phyloP scores from a whole-genome alignment of 805 yeast genomes.

The Citeromyces matritensis region DNA sequence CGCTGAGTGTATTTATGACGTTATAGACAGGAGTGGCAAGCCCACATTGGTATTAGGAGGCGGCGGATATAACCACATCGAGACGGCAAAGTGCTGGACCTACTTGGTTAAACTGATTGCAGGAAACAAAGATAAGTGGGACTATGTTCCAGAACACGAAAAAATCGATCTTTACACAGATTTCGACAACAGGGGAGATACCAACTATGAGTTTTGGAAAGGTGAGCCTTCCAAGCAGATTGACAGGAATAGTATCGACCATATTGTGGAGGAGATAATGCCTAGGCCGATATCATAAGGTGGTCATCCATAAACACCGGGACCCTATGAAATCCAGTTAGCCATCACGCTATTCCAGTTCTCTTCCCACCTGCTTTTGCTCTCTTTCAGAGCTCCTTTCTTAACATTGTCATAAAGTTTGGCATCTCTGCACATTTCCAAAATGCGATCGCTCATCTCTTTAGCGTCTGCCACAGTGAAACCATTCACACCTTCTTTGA shows the following conservation, averaged over 20 bases:
- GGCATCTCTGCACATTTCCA: constrained; percentile 14
- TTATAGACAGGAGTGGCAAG: constrained; percentile 69
- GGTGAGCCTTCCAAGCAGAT: too few species aligned
- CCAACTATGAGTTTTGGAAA: too few species aligned
- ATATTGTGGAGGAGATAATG: too few species aligned
- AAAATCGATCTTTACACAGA: constrained; percentile 23
- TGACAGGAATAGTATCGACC: too few species aligned
- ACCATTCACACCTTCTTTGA: constrained; percentile 59
- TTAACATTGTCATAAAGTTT: constrained; percentile 23
- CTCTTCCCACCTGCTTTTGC: constrained; percentile 53
- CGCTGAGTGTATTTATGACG: constrained; percentile 79
- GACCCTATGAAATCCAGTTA: constrained; percentile 1
- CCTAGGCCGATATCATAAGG: too few species aligned
- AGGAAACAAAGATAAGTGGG: constrained; percentile 17
- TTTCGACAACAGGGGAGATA: constrained; percentile 16
- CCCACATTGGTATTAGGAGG: constrained; percentile 95
- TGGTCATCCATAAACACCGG: too few species aligned
- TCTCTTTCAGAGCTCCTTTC: constrained; percentile 62
- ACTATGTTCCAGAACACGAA: constrained; percentile 37
- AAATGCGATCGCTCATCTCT: constrained; percentile 28
- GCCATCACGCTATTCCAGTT: constrained; percentile 52
- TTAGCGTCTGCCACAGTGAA: constrained; percentile 26
- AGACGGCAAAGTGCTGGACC: constrained; percentile 50
- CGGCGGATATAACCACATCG: constrained; percentile 76
- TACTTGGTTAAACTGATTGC: constrained; percentile 17